phyloP scores from a whole-genome alignment of 495 filamentous ascomycete species.

The Paragyromitra xinjiangensis region DNA sequence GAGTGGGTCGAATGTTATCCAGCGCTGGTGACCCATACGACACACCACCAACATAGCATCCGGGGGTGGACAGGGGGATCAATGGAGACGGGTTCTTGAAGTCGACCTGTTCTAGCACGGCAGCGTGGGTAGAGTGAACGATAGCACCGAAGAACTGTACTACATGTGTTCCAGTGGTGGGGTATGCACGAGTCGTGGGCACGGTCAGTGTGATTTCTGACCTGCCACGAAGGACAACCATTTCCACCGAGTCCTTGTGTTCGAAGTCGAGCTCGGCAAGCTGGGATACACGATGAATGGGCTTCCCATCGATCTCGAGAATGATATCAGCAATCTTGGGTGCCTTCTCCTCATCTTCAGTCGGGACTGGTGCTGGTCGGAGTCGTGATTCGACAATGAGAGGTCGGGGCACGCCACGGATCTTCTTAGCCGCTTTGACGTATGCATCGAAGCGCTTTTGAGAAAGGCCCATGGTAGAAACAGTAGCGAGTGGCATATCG shows the following conservation, averaged over 20 bases:
- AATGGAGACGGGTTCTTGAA: conserved; percentile 46
- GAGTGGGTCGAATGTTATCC: conserved; percentile 57
- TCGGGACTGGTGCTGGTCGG: conserved; percentile 38
- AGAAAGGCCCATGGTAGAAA: conserved; percentile 56
- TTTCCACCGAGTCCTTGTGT: conserved; percentile 55
- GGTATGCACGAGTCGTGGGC: conserved; percentile 52
- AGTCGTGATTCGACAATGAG: conserved; percentile 57
- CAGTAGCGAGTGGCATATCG: conserved; percentile 58
- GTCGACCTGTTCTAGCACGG: conserved; percentile 55
- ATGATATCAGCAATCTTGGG: conserved; percentile 57
- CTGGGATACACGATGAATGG: conserved; percentile 55
- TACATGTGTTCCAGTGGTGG: conserved; percentile 50
- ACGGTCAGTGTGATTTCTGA: conserved; percentile 55
- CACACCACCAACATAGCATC: conserved; percentile 58
- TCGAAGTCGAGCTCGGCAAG: conserved; percentile 54
- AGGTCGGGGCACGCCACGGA: conserved; percentile 55
- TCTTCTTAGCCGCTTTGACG: conserved; percentile 57
- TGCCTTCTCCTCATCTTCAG: conserved; percentile 49
- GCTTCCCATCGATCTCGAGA: conserved; percentile 56
- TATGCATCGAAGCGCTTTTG: conserved; percentile 55
- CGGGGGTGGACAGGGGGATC: conserved; percentile 51
- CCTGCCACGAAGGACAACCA: conserved; percentile 57
- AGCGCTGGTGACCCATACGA: conserved; percentile 58
- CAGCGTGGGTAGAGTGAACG: conserved; percentile 55
- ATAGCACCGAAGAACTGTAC: conserved; percentile 58